A percentile compares a stretch with the other conserved stretches of the same genome.
Evolutionary conservation across 768 basidiomycete species (phyloP).

Genomic region (Gymnopilus junonius): DNA sequence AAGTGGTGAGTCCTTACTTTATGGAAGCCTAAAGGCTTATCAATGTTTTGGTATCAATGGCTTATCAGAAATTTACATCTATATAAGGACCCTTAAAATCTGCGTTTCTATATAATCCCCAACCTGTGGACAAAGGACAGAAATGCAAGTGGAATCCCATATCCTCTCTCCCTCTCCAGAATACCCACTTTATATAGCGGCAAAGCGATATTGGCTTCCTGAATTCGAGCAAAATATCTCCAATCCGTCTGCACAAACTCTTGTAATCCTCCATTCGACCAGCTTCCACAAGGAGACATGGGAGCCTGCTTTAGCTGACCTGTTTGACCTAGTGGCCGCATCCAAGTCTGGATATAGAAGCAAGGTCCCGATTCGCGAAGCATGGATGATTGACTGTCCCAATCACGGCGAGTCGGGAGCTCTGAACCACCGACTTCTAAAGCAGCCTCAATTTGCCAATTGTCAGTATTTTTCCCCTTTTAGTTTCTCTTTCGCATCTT

Average conservation of each 20-base stretch:
- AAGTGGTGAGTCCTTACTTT: neutral
- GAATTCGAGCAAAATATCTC: constrained; percentile 37
- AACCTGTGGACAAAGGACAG: neutral
- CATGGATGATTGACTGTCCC: constrained; percentile 74
- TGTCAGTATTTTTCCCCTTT: constrained; percentile 40
- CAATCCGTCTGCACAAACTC: constrained; percentile 52
- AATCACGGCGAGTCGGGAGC: constrained; percentile 69
- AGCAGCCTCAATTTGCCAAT: constrained; percentile 44
- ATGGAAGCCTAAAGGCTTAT: neutral
- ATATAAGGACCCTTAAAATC: neutral
- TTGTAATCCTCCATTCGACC: constrained; percentile 69
- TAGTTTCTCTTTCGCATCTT: neutral
- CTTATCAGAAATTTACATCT: neutral
- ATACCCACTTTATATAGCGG: constrained; percentile 56
- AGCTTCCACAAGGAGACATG: constrained; percentile 80
- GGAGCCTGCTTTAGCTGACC: constrained; percentile 59
- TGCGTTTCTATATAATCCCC: neutral
- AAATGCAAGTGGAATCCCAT: constrained; percentile 24
- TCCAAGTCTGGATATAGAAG: constrained; percentile 22
- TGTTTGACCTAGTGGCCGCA: constrained; percentile 37
- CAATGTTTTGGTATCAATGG: neutral
- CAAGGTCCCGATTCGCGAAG: constrained; percentile 47
- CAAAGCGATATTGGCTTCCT: constrained; percentile 59
- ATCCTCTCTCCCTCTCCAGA: constrained; percentile 37
- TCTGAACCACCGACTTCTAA: constrained; percentile 54